Percentiles rank a stretch among this genome's conserved stretches.
Conservation (phyloP, 2,329 filamentous ascomycete species). For the Uncinocarpus reesii region DNA sequence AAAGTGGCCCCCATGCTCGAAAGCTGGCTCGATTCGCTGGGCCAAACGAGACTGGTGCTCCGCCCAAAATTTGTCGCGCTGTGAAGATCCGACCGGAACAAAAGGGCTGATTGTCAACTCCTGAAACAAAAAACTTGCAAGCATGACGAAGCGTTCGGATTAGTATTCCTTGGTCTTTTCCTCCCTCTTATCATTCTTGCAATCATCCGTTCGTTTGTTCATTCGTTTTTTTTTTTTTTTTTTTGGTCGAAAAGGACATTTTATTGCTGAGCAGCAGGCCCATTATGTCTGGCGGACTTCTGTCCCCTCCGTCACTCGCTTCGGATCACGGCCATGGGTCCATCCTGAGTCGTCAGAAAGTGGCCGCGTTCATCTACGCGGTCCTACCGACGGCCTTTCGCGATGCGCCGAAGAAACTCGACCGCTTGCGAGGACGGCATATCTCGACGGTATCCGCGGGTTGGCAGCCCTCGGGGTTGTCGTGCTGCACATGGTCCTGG, state of each 20-base stretch:
- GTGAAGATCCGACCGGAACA: not conserved
- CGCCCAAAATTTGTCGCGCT: too few relatives aligned
- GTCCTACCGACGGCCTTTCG: constrained; percentile 5
- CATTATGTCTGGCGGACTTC: constrained; percentile 5
- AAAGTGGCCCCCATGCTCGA: too few relatives aligned
- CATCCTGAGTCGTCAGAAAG: constrained; percentile 3
- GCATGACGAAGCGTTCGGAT: not conserved
- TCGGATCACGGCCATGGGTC: constrained; percentile 2
- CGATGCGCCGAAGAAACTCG: constrained; percentile 6
- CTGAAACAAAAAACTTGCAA: constrained; percentile 1
- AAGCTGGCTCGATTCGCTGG: too few relatives aligned
- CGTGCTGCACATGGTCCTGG: constrained; percentile 14
- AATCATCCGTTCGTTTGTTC: too few relatives aligned
- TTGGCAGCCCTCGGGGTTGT: constrained; percentile 20
- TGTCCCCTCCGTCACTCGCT: constrained; percentile 6
- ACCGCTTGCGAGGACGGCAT: constrained; percentile 17
- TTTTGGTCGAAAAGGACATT: too few relatives aligned
- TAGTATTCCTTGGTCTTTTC: not conserved
- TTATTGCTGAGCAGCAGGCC: not conserved
- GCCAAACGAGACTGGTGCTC: not conserved
- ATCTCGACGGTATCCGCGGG: constrained; percentile 23
- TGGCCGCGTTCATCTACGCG: constrained; percentile 6
- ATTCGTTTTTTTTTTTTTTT: not conserved
- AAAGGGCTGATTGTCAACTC: not conserved
- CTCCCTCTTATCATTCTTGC: not conserved